Evolutionary conservation across 164 flowering plant genomes (phyloP).

Genomic region (Aristolochia fimbriata): DNA sequence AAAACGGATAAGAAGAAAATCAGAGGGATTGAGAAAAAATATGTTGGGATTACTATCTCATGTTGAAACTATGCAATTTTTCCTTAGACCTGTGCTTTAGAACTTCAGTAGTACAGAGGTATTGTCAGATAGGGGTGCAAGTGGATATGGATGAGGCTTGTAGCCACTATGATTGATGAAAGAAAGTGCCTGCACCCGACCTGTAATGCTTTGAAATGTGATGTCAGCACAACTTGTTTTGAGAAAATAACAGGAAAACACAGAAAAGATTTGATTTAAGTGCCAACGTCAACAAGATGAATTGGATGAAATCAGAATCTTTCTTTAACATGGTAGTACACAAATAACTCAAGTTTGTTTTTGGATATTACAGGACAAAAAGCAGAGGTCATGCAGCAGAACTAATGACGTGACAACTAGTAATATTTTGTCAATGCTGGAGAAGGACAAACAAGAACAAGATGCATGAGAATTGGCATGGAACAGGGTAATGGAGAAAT

Average conservation of each 20-base stretch:
- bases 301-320: background rate
- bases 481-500: no score
- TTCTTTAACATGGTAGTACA: no score
- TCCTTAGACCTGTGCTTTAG: conserved; percentile 16
- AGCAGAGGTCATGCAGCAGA: no score
- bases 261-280: background rate
- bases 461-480: no score
- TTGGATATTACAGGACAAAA: background rate
- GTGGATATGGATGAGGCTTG: conserved; percentile 81
- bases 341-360: background rate
- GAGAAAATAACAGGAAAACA: background rate
- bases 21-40: no score
- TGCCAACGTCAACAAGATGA: background rate
- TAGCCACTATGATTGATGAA: conserved; percentile 61
- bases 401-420: no score
- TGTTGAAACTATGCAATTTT: no score
- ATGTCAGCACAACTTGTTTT: background rate
- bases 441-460: no score
- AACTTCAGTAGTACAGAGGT: no score
- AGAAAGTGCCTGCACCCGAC: conserved; percentile 49
- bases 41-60: no score
- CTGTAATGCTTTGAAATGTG: conserved; percentile 19
- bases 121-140: conserved; percentile 41
- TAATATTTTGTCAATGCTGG: no score
- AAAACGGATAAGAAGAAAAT: no score